Evolutionary conservation across 1,139 yeast species (phyloP), one percentile per base, ranked within the genome.

Genomic region (Suhomyces choctaworum): DNA sequence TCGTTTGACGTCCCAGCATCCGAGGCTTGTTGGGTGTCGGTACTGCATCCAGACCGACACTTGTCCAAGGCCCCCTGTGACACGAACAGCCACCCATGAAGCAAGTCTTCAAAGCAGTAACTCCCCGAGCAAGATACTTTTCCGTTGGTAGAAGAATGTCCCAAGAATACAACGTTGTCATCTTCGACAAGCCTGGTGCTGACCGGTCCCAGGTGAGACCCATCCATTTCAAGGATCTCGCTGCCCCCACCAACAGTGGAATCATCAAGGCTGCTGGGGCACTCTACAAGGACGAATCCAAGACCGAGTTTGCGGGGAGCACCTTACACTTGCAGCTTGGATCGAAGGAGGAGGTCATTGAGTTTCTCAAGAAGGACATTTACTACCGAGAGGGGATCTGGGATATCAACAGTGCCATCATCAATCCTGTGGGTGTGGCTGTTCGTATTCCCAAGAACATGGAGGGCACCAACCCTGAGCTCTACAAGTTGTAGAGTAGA

Each of bases 271-370:
- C 79, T 37, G 92, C 79, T 3, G 90, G 89, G 35, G 83, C 85
- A 13, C 66, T 80, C 38, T 80, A 62, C 60, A 68, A 64, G 17
- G 78, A 73, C 43, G 70, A 58, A 22, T 58, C 62, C 29, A 66
- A 60, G 53, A 71, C 83, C 28, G 65, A 75, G 43, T 80, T 85
- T 58, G 85, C 82, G 6, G 95, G 95, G 3, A 80, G 90, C 32
- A 66, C 80, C 14, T 70, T 78, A 54, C 82, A 80, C 41, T 51
- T 85, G 33, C 64, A 68, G 35, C 94, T 90, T 22, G 78, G 77
- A 32, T 64, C 77, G 32, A 78, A 70, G 48, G 81, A 81, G 42
- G 84, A 81, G 41, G 78, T 82, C 12, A 48, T 80, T 33, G 85
- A 80, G 27, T 62, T 82, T 40, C 70, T 86, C 53, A 74, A 80